phyloP scores from a whole-genome alignment of 2,329 filamentous ascomycete genomes.

The Colletotrichum truncatum region DNA sequence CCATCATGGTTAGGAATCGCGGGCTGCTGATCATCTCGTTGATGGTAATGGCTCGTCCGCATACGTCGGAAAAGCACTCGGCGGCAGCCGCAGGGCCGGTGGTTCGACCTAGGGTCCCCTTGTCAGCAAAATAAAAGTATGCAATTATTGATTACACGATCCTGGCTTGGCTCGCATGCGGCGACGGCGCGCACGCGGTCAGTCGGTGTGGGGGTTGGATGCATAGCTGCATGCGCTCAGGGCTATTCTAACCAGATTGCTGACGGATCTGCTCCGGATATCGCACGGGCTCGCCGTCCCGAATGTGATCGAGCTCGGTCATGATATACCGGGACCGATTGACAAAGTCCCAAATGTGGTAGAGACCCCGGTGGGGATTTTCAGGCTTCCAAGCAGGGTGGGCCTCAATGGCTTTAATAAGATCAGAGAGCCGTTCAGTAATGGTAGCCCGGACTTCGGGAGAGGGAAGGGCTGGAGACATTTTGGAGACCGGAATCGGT shows the following conservation, averaged over 20 bases:
- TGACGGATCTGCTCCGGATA: conserved; percentile 46
- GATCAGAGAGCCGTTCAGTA: conserved; percentile 35
- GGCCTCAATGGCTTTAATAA: conserved; percentile 40
- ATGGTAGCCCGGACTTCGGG: conserved; percentile 37
- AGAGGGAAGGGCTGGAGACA: conserved; percentile 34
- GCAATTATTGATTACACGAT: too few species aligned
- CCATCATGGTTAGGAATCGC: conserved; percentile 42
- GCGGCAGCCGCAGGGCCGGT: conserved; percentile 33
- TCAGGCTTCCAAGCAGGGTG: conserved; percentile 39
- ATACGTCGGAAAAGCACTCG: conserved; percentile 41
- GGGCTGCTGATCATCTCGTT: conserved; percentile 42
- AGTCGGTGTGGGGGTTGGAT: not conserved
- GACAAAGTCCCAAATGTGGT: conserved; percentile 52
- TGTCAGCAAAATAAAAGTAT: conserved; percentile 14
- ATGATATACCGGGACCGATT: conserved; percentile 51
- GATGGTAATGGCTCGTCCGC: conserved; percentile 40
- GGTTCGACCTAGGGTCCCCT: conserved; percentile 13
- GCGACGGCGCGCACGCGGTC: not conserved
- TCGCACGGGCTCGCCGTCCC: conserved; percentile 40
- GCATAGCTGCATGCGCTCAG: not conserved
- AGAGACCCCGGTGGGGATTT: conserved; percentile 43
- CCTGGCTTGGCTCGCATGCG: not conserved
- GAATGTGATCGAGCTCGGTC: conserved; percentile 49
- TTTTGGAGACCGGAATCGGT: not conserved
- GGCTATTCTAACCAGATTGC: conserved; percentile 36